Conservation (phyloP, 345 rosid species). For the Schrenkiella parvula region DNA sequence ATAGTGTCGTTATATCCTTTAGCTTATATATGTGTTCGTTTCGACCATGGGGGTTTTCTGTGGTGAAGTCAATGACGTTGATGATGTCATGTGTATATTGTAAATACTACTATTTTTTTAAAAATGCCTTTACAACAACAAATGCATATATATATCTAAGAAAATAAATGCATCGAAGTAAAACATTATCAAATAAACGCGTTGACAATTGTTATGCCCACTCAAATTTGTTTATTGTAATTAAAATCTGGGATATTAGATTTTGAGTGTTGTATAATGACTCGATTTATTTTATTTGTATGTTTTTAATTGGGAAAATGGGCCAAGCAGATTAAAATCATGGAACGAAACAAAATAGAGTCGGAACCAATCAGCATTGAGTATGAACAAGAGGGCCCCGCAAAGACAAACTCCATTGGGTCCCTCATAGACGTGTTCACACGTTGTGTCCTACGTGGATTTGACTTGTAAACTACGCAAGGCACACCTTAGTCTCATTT, state of each 20-base stretch:
- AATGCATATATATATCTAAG: background rate
- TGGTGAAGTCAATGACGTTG: constrained; percentile 8
- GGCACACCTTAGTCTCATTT: constrained; percentile 13
- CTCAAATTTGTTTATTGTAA: background rate
- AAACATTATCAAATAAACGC: background rate
- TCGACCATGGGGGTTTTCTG: background rate
- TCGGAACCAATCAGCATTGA: constrained; percentile 14
- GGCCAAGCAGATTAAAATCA: background rate
- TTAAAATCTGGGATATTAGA: background rate
- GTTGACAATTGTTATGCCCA: constrained; percentile 8
- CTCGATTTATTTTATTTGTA: background rate
- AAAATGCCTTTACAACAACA: background rate
- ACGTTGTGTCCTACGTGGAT: constrained; percentile 57
- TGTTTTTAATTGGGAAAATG: background rate
- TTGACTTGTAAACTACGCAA: constrained; percentile 40
- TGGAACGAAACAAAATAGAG: background rate
- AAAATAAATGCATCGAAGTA: background rate
- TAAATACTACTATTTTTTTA: background rate
- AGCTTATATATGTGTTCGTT: constrained; percentile 26
- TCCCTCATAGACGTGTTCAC: constrained; percentile 39
- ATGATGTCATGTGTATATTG: background rate
- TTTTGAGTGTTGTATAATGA: background rate
- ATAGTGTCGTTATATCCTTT: constrained; percentile 6
- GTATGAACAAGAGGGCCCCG: background rate
- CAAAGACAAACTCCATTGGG: background rate